Conservation (phyloP, 805 yeast genomes). For the Teunomyces aglyptinius region DNA sequence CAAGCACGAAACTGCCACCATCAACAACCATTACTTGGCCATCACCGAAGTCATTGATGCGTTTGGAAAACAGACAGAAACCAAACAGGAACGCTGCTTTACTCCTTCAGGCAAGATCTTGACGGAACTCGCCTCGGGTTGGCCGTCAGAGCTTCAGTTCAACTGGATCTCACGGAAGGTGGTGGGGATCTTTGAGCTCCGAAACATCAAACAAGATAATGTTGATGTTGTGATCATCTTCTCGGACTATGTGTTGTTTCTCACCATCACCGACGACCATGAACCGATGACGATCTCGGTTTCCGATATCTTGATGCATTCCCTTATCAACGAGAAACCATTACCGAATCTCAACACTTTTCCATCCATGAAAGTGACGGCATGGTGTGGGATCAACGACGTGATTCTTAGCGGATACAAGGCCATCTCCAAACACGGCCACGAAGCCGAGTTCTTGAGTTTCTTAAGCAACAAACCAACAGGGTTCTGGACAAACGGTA, state of each 20-base stretch:
- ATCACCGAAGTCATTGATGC: slow-evolving; percentile 72
- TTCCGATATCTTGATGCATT: slow-evolving; percentile 85
- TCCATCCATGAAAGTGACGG: slow-evolving; percentile 66
- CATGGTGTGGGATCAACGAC: slow-evolving; percentile 64
- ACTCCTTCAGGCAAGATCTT: slow-evolving; percentile 90
- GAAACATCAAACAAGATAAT: slow-evolving; percentile 22
- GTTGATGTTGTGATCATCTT: slow-evolving; percentile 62
- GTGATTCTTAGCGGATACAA: slow-evolving; percentile 49
- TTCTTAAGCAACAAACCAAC: slow-evolving; percentile 24
- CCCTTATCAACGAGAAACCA: slow-evolving; percentile 82
- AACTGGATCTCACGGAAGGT: slow-evolving; percentile 89
- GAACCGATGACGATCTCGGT: slow-evolving; percentile 31
- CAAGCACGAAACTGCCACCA: slow-evolving; percentile 21
- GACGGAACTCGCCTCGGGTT: slow-evolving; percentile 76
- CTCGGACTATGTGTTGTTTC: slow-evolving; percentile 72
- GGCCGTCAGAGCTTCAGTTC: slow-evolving; percentile 85
- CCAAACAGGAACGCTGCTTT: slow-evolving; percentile 72
- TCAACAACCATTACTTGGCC: slow-evolving; percentile 46
- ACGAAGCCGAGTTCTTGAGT: slow-evolving; percentile 22
- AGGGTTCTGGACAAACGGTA: slow-evolving; percentile 23
- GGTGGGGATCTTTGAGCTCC: slow-evolving; percentile 62
- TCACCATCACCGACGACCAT: too few species aligned
- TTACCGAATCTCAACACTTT: slow-evolving; percentile 47
- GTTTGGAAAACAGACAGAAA: slow-evolving; percentile 50
- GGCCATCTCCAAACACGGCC: slow-evolving; percentile 17